Percentiles rank a stretch among this genome's conserved stretches.
phyloP scores from a whole-genome alignment of 441 rosid genomes.

The Gossypium aridum region DNA sequence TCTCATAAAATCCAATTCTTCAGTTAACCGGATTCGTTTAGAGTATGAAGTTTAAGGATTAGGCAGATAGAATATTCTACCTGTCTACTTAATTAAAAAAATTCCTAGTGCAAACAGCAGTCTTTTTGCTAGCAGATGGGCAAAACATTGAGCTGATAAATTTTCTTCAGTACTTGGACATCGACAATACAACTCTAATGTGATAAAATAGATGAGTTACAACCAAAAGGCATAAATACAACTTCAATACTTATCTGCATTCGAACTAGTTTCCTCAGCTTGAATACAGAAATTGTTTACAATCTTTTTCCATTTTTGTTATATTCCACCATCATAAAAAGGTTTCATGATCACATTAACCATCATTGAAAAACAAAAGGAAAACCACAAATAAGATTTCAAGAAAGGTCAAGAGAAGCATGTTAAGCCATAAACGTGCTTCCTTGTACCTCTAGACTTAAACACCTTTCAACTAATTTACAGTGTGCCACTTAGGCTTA shows the following conservation, averaged over 20 bases:
- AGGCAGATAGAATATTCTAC: background rate
- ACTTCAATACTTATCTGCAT: background rate
- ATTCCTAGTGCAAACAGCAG: background rate
- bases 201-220: background rate
- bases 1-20: background rate
- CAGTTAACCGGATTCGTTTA: background rate
- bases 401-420: background rate
- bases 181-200: background rate
- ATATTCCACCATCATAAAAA: background rate
- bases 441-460: background rate
- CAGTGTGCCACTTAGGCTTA: background rate
- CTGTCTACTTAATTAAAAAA: background rate
- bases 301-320: background rate
- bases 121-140: background rate
- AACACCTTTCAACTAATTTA: background rate
- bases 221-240: background rate
- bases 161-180: background rate
- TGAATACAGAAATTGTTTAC: background rate
- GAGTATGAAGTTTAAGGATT: background rate
- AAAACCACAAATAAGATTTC: slow-evolving; percentile 1
- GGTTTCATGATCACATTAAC: background rate
- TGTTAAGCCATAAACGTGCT: background rate
- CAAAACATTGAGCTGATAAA: background rate
- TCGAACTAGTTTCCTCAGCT: slow-evolving; percentile 4
- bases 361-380: background rate